Conservation (phyloP, 257 asterid species). For the Solanum pinnatisectum region DNA sequence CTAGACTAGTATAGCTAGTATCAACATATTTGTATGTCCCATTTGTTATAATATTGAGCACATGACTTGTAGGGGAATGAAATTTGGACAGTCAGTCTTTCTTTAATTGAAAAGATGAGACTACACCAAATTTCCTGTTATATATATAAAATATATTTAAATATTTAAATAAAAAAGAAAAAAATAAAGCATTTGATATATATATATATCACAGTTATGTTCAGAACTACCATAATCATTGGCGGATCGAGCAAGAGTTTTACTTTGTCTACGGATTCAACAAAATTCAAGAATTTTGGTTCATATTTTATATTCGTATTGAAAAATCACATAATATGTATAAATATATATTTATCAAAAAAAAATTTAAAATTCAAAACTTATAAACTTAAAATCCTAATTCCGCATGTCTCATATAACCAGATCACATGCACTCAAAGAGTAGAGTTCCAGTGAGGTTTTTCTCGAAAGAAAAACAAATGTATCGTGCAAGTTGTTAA, state of each 20-base stretch:
- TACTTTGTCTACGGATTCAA: too few species aligned
- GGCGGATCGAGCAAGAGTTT: neutral
- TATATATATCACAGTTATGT: neutral
- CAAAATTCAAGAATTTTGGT: too few species aligned
- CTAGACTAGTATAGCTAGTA: neutral
- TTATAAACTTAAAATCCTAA: neutral
- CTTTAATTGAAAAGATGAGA: neutral
- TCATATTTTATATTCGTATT: neutral
- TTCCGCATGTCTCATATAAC: too few species aligned
- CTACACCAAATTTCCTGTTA: neutral
- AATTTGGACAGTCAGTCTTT: neutral
- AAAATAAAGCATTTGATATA: neutral
- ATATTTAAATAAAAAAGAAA: neutral
- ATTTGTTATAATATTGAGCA: neutral
- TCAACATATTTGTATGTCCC: neutral
- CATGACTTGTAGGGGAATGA: neutral
- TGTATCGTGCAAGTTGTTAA: neutral
- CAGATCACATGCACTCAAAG: neutral
- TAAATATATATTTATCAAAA: neutral
- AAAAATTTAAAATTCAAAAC: neutral
- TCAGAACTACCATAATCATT: neutral
- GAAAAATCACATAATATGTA: neutral
- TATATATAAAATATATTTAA: neutral
- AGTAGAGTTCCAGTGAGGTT: neutral
- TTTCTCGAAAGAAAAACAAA: neutral